Evolutionary conservation across 805 yeast genomes (phyloP), one percentile per base, ranked within the genome.

Genomic region (Saccharomycopsis vini): DNA sequence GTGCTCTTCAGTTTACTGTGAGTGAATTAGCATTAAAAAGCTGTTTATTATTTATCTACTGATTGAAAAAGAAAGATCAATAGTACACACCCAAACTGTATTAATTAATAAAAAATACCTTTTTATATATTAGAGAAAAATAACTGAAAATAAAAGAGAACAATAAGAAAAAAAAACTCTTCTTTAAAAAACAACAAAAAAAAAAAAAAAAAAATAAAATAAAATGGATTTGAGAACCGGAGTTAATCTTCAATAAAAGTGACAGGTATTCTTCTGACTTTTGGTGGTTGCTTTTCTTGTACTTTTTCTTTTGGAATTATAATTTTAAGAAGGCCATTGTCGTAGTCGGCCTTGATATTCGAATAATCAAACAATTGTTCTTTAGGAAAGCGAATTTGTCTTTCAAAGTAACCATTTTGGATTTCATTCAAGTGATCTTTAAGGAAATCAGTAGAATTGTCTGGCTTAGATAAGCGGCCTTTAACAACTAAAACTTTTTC

Each of bases 271-370:
- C 41, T 26, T 38, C 41, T 38, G 10, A 38, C 33, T 6, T 26
- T 15, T 28, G 28, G 15, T 10, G 22, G 16, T 34, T 12, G 12
- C n/a, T 24, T 24, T 24, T 24, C 28, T 24, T 24, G 28, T 24
- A 7, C 28, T 24, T 24, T 24, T 24, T 6, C 10, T 24, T 38
- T 38, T 5, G 31, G 20, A 28, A 38, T 20, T 4, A 50, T 55
- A 46, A 73, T 56, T 30, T 62, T 57, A 47, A 71, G 58, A 31
- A 73, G 63, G 45, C 78, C 77, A 48, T 69, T 60, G 13, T 62
- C 59, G 49, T 68, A 70, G 39, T 57, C 63, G 23, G 78, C 78
- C 50, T 58, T 62, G 49, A 72, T 67, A 38, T 64, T 60, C 4
- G 65, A 69, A 20, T 66, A 68, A 47, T 68, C 73, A 30, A 72